Evolutionary conservation across 1,139 yeast species (phyloP).

Genomic region (Pichia norvegensis): DNA sequence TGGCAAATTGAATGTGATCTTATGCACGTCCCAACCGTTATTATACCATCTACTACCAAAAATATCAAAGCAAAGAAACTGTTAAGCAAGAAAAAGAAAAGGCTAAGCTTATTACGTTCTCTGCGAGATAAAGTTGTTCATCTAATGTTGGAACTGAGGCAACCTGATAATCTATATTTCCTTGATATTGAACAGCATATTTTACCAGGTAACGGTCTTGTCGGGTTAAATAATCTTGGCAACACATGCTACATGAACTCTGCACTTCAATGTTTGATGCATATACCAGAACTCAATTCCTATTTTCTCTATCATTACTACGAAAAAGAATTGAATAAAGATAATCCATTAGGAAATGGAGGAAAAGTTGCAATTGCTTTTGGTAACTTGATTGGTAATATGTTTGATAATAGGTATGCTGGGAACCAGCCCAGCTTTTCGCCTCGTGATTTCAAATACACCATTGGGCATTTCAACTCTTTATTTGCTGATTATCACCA

Average conservation of each 20-base stretch:
- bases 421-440: conserved; percentile 31
- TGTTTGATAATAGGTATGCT: conserved; percentile 37
- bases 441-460: conserved; percentile 73
- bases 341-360: conserved; percentile 77
- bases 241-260: conserved; percentile 97
- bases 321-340: conserved; percentile 57
- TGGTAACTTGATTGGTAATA: conserved; percentile 53
- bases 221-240: conserved; percentile 77
- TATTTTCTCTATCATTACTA: conserved; percentile 64
- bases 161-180: conserved; percentile 19
- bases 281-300: conserved; percentile 73
- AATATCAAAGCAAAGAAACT: conserved; percentile 12
- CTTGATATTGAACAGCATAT: conserved; percentile 20
- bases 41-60: conserved; percentile 15
- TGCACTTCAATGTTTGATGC: conserved; percentile 84
- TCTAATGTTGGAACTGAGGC: conserved; percentile 21
- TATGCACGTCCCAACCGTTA: conserved; percentile 12
- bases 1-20: conserved; percentile 17
- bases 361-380: conserved; percentile 78
- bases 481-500: conserved; percentile 86
- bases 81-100: conserved; percentile 18
- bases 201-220: conserved; percentile 37
- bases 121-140: conserved; percentile 13
- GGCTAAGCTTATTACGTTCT: conserved; percentile 12
- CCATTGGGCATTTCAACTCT: conserved; percentile 71